These are phyloP conservation scores for Lactarius indigo DNA, from an alignment of 768 basidiomycete genomes.

Conservation along the genomic window DNA sequence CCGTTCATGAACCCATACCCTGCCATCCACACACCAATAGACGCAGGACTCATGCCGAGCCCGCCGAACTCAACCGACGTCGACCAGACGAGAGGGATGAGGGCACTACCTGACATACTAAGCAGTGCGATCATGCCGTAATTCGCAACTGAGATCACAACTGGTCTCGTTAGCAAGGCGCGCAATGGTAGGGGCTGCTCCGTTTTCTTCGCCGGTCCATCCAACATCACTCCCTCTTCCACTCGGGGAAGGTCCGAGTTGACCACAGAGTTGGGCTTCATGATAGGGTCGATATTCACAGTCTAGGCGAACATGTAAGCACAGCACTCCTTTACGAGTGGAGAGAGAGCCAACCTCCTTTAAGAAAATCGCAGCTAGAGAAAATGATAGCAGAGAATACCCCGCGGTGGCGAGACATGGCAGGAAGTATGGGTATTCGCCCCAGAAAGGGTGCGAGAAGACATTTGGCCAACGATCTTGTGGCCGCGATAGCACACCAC, in stretches of 20 bases:
- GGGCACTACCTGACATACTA: slow-evolving; percentile 37
- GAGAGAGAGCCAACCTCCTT: slow-evolving; percentile 4
- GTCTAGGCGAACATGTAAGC: slow-evolving; percentile 2
- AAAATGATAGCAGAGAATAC: background rate
- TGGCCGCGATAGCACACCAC: slow-evolving; percentile 28
- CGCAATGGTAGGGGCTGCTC: slow-evolving; percentile 33
- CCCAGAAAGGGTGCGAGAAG: slow-evolving; percentile 28
- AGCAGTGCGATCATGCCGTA: slow-evolving; percentile 42
- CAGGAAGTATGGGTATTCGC: slow-evolving; percentile 28
- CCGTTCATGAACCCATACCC: slow-evolving; percentile 37
- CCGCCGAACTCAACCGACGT: slow-evolving; percentile 43
- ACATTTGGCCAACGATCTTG: slow-evolving; percentile 24
- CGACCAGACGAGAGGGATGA: slow-evolving; percentile 45
- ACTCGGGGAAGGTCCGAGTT: background rate
- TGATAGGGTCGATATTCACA: background rate
- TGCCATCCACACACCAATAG: slow-evolving; percentile 39
- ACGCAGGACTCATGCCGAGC: slow-evolving; percentile 35
- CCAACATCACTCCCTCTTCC: background rate
- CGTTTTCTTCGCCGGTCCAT: background rate
- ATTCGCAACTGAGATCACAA: slow-evolving; percentile 43
- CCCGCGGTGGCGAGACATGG: slow-evolving; percentile 20
- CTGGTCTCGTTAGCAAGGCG: slow-evolving; percentile 32
- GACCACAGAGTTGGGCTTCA: background rate
- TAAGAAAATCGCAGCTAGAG: slow-evolving; percentile 2
- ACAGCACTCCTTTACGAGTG: background rate